Conservation (phyloP, 2,329 filamentous ascomycete species). For the Emericellopsis cladophorae region DNA sequence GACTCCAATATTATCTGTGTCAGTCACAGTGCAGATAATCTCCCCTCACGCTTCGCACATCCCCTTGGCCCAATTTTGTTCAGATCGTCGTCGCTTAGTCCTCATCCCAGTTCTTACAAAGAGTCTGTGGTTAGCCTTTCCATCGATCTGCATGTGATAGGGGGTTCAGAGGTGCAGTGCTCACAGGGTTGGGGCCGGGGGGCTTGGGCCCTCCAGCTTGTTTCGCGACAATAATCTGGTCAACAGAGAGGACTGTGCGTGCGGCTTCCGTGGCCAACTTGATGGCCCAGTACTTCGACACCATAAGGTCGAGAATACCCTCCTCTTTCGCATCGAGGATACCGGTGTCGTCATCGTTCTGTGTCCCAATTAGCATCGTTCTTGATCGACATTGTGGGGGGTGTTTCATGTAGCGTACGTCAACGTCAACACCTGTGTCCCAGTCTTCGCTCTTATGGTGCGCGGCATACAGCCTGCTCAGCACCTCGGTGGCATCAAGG, state of each 20-base stretch:
- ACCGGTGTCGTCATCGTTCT: slow-evolving; percentile 69
- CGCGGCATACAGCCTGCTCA: slow-evolving; percentile 84
- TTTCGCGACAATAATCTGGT: slow-evolving; percentile 97
- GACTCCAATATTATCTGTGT: too few species aligned
- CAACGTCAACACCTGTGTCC: slow-evolving; percentile 88
- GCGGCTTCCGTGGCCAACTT: slow-evolving; percentile 92
- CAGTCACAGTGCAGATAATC: not conserved
- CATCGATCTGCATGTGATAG: not conserved
- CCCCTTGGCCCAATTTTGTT: not conserved
- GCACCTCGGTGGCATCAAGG: slow-evolving; percentile 90
- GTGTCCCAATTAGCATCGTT: slow-evolving; percentile 8
- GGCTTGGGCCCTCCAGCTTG: slow-evolving; percentile 97
- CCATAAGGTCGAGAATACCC: slow-evolving; percentile 83
- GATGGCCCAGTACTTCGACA: slow-evolving; percentile 93
- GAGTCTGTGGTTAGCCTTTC: slow-evolving; percentile 13
- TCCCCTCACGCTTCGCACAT: not conserved
- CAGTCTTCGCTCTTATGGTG: slow-evolving; percentile 83
- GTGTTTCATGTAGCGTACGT: slow-evolving; percentile 32
- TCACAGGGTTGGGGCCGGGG: slow-evolving; percentile 73
- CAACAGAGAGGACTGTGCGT: slow-evolving; percentile 85
- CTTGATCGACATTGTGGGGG: not conserved
- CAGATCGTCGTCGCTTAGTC: slow-evolving; percentile 26
- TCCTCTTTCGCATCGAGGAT: slow-evolving; percentile 76
- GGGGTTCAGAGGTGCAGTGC: slow-evolving; percentile 10
- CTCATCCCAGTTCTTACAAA: slow-evolving; percentile 44